Conservation (phyloP, 1,284 basidiomycete genomes). For the Ganoderma resinaceum region DNA sequence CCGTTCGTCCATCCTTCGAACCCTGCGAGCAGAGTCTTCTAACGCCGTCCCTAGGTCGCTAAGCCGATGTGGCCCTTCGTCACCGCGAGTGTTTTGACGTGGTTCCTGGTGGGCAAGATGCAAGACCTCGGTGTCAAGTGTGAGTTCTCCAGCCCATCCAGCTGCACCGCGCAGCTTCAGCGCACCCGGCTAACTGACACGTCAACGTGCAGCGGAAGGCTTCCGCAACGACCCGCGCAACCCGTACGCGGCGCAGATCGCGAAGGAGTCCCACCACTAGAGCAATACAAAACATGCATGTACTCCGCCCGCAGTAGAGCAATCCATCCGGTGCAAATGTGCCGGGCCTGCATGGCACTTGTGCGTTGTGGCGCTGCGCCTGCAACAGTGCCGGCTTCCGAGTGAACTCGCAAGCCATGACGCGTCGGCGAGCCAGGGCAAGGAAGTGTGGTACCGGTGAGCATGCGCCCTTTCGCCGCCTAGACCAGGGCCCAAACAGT, state of each 20-base stretch:
- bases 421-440: background rate
- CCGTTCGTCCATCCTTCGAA: conserved; percentile 53
- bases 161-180: background rate
- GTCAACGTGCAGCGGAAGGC: conserved; percentile 56
- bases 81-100: conserved; percentile 65
- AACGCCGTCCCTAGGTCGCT: conserved; percentile 52
- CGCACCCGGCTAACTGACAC: conserved; percentile 14
- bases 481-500: background rate
- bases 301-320: conserved; percentile 17
- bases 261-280: conserved; percentile 54
- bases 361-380: background rate
- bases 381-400: background rate
- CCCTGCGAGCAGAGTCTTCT: background rate
- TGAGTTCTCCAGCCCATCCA: conserved; percentile 50
- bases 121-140: conserved; percentile 73
- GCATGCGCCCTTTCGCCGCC: background rate
- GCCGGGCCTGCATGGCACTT: background rate
- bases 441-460: background rate
- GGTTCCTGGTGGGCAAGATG: conserved; percentile 68
- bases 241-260: conserved; percentile 79
- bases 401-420: background rate
- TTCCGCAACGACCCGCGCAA: conserved; percentile 80
- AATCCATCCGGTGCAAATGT: conserved; percentile 16
- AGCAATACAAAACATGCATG: conserved; percentile 12
- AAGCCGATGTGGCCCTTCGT: conserved; percentile 83